These are phyloP conservation scores for Flaveria floridana DNA, from an alignment of 140 eudicot species.

Conservation along the genomic window DNA sequence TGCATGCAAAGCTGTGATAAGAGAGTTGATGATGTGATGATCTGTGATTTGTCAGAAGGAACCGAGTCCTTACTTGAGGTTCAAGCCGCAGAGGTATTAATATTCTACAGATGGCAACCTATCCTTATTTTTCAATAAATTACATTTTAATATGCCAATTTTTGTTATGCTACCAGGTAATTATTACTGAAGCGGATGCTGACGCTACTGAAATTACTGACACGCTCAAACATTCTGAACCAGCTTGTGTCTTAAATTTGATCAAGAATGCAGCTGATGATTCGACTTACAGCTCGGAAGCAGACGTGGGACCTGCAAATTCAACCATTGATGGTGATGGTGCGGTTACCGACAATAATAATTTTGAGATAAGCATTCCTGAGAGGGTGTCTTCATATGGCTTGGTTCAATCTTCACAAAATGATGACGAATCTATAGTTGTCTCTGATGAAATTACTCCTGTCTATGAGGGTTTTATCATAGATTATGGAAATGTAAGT, in stretches of 20 bases:
- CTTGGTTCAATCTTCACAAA: conserved; percentile 34
- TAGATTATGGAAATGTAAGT: conserved; percentile 40
- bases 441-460: conserved; percentile 59
- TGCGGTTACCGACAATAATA: conserved; percentile 29
- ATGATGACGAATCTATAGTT: conserved; percentile 34
- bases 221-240: conserved; percentile 24
- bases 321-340: conserved; percentile 17
- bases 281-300: conserved; percentile 35
- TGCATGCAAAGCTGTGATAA: conserved; percentile 32
- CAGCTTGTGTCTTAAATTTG: conserved; percentile 32
- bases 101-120: conserved; percentile 12
- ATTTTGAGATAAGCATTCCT: conserved; percentile 31
- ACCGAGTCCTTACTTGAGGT: conserved; percentile 29
- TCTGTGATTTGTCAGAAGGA: conserved; percentile 30
- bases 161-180: conserved; percentile 36
- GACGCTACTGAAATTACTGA: conserved; percentile 21
- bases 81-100: conserved; percentile 48
- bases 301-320: conserved; percentile 30
- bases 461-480: conserved; percentile 59
- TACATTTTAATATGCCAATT: neutral
- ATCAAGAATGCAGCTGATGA: conserved; percentile 36
- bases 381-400: conserved; percentile 36
- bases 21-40: conserved; percentile 24
- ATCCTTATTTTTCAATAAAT: conserved; percentile 15
- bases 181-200: conserved; percentile 34